A percentile compares a stretch with the other conserved stretches of the same genome.
Evolutionary conservation across 1,284 basidiomycete genomes (phyloP).

Genomic region (Rhodotorula sp.): DNA sequence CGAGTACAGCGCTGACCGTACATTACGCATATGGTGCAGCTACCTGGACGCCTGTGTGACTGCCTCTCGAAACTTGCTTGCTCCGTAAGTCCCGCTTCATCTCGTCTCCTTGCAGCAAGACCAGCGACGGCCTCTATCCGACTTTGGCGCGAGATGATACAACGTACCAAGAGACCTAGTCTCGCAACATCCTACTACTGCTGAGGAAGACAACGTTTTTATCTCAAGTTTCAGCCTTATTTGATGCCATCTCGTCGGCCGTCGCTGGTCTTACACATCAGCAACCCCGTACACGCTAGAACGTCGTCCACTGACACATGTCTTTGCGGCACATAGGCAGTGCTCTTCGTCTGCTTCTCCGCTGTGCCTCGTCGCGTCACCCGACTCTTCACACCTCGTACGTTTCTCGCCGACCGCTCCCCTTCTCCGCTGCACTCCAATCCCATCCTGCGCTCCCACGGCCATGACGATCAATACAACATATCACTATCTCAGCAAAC

Average conservation of each 20-base stretch:
- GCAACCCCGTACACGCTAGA: neutral
- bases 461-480: conserved; percentile 16
- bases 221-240: conserved; percentile 32
- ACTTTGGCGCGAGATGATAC: neutral
- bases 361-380: no score
- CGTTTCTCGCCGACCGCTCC: neutral
- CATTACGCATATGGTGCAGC: neutral
- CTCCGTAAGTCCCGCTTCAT: neutral
- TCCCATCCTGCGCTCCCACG: neutral
- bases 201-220: conserved; percentile 16
- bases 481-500: conserved; percentile 38
- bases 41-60: no score
- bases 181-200: conserved; percentile 11
- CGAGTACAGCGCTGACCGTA: neutral
- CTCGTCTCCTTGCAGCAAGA: no score
- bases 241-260: conserved; percentile 9
- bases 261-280: neutral
- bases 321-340: no score
- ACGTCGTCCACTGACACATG: no score
- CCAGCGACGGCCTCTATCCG: neutral
- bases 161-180: conserved; percentile 11
- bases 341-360: no score
- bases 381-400: no score
- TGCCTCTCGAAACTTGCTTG: no score
- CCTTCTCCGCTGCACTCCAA: neutral